phyloP scores from a whole-genome alignment of 176 grass and related monocot genomes.

The Musa schizocarpa region DNA sequence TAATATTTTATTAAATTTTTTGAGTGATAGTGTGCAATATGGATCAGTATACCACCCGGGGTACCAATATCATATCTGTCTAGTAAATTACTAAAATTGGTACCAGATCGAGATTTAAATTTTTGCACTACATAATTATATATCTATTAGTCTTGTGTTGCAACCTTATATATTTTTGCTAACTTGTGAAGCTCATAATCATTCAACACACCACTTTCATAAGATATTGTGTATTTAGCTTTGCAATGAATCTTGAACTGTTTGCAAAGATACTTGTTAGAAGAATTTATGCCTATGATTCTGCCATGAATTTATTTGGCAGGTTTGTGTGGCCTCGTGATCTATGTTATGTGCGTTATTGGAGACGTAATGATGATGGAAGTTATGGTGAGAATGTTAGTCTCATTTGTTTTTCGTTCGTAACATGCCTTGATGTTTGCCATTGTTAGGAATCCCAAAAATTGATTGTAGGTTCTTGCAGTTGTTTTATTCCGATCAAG shows the following conservation, averaged over 20 bases:
- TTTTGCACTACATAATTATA: no score
- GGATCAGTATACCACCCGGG: no score
- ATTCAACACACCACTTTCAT: no score
- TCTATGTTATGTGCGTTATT: conserved; percentile 95
- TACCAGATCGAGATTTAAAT: no score
- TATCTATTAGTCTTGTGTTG: no score
- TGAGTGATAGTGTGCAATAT: no score
- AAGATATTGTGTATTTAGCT: background rate
- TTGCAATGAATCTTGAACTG: background rate
- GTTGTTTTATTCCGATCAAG: conserved; percentile 95
- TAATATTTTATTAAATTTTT: no score
- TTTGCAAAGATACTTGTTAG: no score
- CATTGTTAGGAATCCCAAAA: background rate
- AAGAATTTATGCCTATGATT: background rate
- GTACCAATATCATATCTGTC: no score
- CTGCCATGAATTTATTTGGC: background rate
- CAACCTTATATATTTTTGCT: no score
- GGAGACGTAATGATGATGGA: conserved; percentile 98
- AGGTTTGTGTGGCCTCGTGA: conserved; percentile 96
- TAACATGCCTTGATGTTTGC: conserved; percentile 19
- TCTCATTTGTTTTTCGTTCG: conserved; percentile 3
- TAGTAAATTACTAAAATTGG: no score
- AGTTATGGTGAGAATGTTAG: conserved; percentile 68
- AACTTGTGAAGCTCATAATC: no score
- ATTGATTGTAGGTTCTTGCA: conserved; percentile 19